Conservation (phyloP, 2,329 filamentous ascomycete genomes). For the Talaromyces pinophilus region DNA sequence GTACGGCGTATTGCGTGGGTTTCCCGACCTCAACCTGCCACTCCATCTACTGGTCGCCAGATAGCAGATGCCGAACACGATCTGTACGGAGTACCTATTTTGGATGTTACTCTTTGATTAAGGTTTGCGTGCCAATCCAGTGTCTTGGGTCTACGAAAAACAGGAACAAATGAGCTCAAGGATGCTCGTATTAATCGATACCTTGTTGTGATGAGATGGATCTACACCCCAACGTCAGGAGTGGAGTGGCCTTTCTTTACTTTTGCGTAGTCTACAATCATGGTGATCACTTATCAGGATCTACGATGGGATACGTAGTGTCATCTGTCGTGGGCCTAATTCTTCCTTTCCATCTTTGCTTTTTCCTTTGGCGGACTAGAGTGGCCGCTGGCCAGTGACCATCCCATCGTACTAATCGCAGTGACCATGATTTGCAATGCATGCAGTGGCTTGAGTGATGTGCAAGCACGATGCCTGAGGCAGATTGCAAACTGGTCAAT, state of each 20-base stretch:
- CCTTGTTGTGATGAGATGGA: not conserved
- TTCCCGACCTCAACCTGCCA: not conserved
- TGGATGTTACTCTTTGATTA: slow-evolving; percentile 17
- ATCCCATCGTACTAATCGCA: not conserved
- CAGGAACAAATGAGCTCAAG: not conserved
- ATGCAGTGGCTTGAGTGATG: slow-evolving; percentile 10
- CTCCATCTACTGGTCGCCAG: not conserved
- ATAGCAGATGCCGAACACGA: not conserved
- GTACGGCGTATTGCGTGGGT: not conserved
- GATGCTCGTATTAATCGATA: not conserved
- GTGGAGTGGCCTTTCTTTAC: not conserved
- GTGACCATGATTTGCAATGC: slow-evolving; percentile 13
- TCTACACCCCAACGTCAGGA: slow-evolving; percentile 5
- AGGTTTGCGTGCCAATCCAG: slow-evolving; percentile 9
- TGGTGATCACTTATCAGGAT: slow-evolving; percentile 4
- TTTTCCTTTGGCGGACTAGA: not conserved
- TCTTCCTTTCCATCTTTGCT: not conserved
- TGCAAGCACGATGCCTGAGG: slow-evolving; percentile 1
- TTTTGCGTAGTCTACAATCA: not conserved
- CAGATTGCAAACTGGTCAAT: slow-evolving; percentile 3
- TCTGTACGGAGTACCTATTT: slow-evolving; percentile 7
- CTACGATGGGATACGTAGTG: not conserved
- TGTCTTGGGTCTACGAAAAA: not conserved
- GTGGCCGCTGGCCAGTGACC: not conserved
- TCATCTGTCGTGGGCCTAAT: not conserved